phyloP scores from a whole-genome alignment of 352 stramenopile species.

The Phytophthora cajani region DNA sequence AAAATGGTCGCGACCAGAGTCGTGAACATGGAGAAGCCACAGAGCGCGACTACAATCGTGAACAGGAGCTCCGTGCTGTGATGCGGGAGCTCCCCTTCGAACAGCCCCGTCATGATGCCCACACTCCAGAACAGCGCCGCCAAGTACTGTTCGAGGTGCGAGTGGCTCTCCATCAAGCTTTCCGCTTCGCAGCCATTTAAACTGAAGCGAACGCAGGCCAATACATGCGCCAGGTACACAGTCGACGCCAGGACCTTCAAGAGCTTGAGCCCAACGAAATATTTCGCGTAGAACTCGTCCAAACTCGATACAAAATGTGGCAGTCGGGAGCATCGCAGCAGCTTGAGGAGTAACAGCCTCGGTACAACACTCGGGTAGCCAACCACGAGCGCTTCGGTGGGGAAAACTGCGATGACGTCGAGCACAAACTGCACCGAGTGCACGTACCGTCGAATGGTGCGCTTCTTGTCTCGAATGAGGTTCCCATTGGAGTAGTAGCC shows the following conservation, averaged over 20 bases:
- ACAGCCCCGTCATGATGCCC: slow-evolving; percentile 67
- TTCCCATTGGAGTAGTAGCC: slow-evolving; percentile 71
- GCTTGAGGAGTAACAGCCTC: slow-evolving; percentile 46
- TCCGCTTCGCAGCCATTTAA: slow-evolving; percentile 38
- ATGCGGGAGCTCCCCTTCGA: slow-evolving; percentile 70
- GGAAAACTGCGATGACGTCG: slow-evolving; percentile 58
- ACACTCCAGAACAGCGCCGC: slow-evolving; percentile 71
- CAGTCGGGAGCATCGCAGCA: slow-evolving; percentile 49
- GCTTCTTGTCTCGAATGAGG: slow-evolving; percentile 52
- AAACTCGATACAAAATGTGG: slow-evolving; percentile 55
- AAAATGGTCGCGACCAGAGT: slow-evolving; percentile 75
- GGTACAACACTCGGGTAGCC: slow-evolving; percentile 19
- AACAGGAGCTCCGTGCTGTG: slow-evolving; percentile 62
- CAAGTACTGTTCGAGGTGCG: slow-evolving; percentile 45
- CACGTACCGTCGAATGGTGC: slow-evolving; percentile 54
- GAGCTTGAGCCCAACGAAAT: slow-evolving; percentile 61
- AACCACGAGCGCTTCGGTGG: slow-evolving; percentile 19
- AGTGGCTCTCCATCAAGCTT: slow-evolving; percentile 6
- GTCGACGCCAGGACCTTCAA: slow-evolving; percentile 55
- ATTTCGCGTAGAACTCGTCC: slow-evolving; percentile 66
- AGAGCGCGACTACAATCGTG: slow-evolving; percentile 64
- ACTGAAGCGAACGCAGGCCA: slow-evolving; percentile 60
- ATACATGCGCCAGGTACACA: slow-evolving; percentile 59
- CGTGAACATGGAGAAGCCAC: slow-evolving; percentile 77
- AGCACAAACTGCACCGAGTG: slow-evolving; percentile 50